Evolutionary conservation across 371 early-diverging fungal genomes (phyloP).

Genomic region (Mucor irregularis): DNA sequence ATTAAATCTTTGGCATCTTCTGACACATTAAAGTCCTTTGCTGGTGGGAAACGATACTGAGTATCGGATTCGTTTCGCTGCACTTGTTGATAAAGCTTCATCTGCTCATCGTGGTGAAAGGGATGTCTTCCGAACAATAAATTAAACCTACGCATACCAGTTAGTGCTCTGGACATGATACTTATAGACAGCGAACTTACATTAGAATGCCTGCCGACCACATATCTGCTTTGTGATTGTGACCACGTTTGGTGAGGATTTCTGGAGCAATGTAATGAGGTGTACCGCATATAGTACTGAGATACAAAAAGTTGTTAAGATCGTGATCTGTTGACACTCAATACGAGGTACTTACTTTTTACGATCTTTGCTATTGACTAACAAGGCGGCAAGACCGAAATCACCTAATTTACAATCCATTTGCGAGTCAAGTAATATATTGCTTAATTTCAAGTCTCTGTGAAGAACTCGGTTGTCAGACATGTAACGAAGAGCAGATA

Average conservation of each 20-base stretch:
- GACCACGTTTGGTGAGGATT: constrained; percentile 77
- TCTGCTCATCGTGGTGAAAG: constrained; percentile 88
- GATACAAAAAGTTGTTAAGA: too few species aligned
- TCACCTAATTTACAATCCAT: constrained; percentile 95
- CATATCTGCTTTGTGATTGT: constrained; percentile 97
- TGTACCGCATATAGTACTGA: constrained; percentile 68
- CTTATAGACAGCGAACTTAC: too few species aligned
- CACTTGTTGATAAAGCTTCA: constrained; percentile 71
- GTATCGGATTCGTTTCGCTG: not conserved
- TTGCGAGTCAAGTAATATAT: constrained; percentile 85
- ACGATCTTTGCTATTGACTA: constrained; percentile 75
- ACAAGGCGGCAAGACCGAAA: constrained; percentile 93
- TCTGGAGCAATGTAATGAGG: constrained; percentile 98
- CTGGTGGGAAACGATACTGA: constrained; percentile 3
- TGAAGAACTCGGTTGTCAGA: constrained; percentile 90
- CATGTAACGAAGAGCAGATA: constrained; percentile 86
- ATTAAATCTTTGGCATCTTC: constrained; percentile 80
- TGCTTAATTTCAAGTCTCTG: constrained; percentile 97
- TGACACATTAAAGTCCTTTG: constrained; percentile 52
- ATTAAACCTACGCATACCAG: constrained; percentile 68
- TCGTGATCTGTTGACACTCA: not conserved
- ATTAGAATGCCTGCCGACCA: constrained; percentile 98
- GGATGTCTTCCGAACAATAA: constrained; percentile 95
- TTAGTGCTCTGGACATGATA: too few species aligned
- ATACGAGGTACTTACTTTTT: constrained; percentile 71